Conservation (phyloP, 129 eudicot species). For the Pittosporum tobira region DNA sequence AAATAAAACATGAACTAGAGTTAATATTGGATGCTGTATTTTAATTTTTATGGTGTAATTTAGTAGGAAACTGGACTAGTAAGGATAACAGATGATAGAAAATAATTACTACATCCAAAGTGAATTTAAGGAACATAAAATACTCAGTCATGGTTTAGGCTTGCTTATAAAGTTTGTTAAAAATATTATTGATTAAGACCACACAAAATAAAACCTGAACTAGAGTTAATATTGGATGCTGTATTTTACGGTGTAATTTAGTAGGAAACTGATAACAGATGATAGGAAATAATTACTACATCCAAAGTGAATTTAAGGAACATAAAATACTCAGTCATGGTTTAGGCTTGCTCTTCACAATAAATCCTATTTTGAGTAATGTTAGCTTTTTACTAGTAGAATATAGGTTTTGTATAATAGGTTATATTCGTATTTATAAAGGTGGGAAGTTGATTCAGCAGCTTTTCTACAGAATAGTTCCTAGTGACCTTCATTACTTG, state of each 20-base stretch:
- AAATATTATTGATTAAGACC: not conserved
- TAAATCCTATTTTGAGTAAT: not conserved
- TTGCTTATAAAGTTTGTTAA: no score
- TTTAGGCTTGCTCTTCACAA: not conserved
- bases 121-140: not conserved
- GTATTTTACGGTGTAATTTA: no score
- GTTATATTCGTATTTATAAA: no score
- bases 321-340: not conserved
- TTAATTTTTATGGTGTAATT: no score
- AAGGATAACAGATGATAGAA: not conserved
- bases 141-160: not conserved
- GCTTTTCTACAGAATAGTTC: no score
- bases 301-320: not conserved
- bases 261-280: not conserved
- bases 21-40: slow-evolving; percentile 3
- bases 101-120: not conserved
- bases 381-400: not conserved
- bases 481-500: no score
- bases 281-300: not conserved
- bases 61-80: no score
- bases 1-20: not conserved
- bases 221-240: slow-evolving; percentile 1
- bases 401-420: not conserved
- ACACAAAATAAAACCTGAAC: not conserved
- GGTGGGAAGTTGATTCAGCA: no score